Base-by-base conservation (phyloP, 495 filamentous ascomycete species). In the Penicillium pancosmium region DNA sequence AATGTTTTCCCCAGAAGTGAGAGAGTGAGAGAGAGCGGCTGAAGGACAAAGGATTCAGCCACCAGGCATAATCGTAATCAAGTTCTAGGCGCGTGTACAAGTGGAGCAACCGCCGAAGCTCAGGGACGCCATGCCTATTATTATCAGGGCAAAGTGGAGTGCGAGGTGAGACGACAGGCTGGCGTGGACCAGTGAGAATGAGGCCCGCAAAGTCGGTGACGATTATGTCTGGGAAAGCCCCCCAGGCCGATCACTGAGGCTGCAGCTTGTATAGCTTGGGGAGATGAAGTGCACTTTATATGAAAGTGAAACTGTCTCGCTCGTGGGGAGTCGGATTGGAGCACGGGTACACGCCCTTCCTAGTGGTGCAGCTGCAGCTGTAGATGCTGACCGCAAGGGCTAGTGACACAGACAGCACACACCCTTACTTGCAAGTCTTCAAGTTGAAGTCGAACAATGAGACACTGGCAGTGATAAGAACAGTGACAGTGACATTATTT, bases 21-120 rank as follows among this genome's bases (percentile, higher is more conserved):
- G 34, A 27, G 23, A 35, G 27, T 43, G 15, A 27, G 43, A 56
- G 36, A 55, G 31, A 36, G 46, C 41, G 41, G 53, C 35, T 43
- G 46, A 54, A 53, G 56, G 33, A 56, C 56, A 63, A 47, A 60
- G 27, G 43, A 21, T 33, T 34, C 54, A 61, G 59, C 54, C 59
- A 61, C 54, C 43, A n/a, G 33, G 44, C 27, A 31, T 31, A 31
- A 31, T 31, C 27, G 36, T 54, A 54, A 54, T 51, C 13, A 56
- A 50, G 55, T 60, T 31, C 61, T 57, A 60, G 54, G 56, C 62
- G 36, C 50, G 52, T 31, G 27, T 31, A 31, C 27, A 31, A 54
- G 63, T 59, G 63, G 62, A 61, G 50, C 18, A 40, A 19, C 18
- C 41, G 16, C 41, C 16, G 41, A 18, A 44, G 36, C 38, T 21